Percentiles rank a stretch among this genome's conserved stretches.
These are phyloP conservation scores for Neurospora sp. DNA, from an alignment of 495 filamentous ascomycete species.

Conservation along the genomic window DNA sequence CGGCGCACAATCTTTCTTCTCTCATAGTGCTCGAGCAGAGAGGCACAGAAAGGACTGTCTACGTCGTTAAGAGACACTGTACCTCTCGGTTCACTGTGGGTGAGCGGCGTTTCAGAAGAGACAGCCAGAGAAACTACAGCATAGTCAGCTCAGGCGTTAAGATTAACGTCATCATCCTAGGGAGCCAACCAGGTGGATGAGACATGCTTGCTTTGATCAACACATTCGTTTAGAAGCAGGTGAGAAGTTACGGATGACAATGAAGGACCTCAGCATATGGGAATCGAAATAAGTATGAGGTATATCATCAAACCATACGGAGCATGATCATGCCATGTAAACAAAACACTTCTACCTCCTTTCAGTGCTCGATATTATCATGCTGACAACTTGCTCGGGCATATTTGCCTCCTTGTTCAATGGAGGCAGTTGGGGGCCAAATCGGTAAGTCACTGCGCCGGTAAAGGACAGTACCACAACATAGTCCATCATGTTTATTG, in stretches of 20 bases:
- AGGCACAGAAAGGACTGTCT: background rate
- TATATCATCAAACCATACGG: background rate
- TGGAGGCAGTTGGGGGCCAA: background rate
- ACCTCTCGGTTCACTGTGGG: background rate
- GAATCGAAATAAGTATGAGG: background rate
- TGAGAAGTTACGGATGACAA: background rate
- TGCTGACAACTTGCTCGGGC: background rate
- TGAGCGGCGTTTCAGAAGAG: background rate
- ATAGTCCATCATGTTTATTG: background rate
- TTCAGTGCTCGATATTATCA: background rate
- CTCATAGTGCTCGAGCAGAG: background rate
- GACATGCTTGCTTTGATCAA: background rate
- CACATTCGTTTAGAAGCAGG: background rate
- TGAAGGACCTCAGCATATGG: background rate
- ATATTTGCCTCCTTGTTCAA: background rate
- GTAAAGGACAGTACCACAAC: background rate
- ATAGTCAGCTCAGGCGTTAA: background rate
- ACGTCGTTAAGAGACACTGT: background rate
- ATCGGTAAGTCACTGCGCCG: background rate
- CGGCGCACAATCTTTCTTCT: background rate
- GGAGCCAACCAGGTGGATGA: background rate
- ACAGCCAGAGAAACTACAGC: background rate
- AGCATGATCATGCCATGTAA: background rate
- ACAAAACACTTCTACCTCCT: background rate
- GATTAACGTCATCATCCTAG: background rate